A percentile compares a stretch with the other conserved stretches of the same genome.
Evolutionary conservation across 495 filamentous ascomycete species (phyloP).

Genomic region (Trichoderma orchidacearum): DNA sequence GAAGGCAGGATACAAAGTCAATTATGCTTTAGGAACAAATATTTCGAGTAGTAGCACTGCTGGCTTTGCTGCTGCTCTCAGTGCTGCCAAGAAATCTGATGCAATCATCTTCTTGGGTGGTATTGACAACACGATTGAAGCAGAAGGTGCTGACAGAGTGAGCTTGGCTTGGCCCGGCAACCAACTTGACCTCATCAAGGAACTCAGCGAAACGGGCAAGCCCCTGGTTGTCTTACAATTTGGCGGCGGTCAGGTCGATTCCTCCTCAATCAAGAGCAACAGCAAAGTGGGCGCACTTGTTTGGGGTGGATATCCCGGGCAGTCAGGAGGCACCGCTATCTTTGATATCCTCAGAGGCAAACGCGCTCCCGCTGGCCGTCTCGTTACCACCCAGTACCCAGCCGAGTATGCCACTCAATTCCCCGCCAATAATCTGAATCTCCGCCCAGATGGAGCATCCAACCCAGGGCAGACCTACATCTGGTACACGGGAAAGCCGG

Average conservation of each 20-base stretch:
- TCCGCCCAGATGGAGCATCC: conserved; percentile 17
- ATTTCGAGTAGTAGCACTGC: neutral
- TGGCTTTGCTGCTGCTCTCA: neutral
- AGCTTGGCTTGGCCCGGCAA: conserved; percentile 28
- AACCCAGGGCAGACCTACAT: conserved; percentile 30
- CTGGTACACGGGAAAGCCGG: conserved; percentile 23
- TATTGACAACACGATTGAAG: conserved; percentile 22
- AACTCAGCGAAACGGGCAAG: conserved; percentile 20
- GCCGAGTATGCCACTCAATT: conserved; percentile 23
- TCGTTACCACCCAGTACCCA: conserved; percentile 45
- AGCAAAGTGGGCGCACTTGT: conserved; percentile 19
- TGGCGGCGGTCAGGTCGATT: conserved; percentile 40
- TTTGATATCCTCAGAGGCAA: conserved; percentile 37
- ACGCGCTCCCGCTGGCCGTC: conserved; percentile 42
- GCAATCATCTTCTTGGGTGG: conserved; percentile 28
- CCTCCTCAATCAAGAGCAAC: conserved; percentile 28
- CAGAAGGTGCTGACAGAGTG: conserved; percentile 25
- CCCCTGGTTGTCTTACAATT: conserved; percentile 28
- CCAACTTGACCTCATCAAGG: conserved; percentile 26
- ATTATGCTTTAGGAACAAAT: neutral
- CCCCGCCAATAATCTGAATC: conserved; percentile 27
- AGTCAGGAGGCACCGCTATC: conserved; percentile 40
- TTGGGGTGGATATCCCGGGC: conserved; percentile 39
- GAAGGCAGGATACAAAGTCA: neutral
- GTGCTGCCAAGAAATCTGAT: neutral